Conservation (phyloP, 805 yeast species). For the Maudiozyma saulgeensis region DNA sequence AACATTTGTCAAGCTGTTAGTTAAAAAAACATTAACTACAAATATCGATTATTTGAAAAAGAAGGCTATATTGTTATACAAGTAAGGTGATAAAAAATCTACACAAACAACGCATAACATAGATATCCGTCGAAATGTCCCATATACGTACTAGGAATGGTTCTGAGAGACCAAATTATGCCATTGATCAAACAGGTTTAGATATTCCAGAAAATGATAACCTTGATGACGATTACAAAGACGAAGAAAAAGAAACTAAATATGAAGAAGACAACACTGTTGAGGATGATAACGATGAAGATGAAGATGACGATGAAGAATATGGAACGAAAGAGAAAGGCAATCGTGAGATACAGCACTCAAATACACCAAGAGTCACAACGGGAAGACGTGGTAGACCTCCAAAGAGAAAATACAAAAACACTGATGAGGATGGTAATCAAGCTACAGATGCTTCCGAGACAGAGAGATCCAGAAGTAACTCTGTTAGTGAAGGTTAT, state of each 20-base stretch:
- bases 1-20: too few relatives aligned
- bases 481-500: constrained; percentile 7
- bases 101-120: too few relatives aligned
- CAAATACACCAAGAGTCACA: background rate
- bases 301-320: constrained; percentile 14
- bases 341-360: constrained; percentile 13
- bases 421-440: constrained; percentile 9
- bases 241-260: constrained; percentile 2
- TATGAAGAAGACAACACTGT: constrained; percentile 7
- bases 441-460: constrained; percentile 13
- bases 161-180: constrained; percentile 18
- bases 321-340: constrained; percentile 8
- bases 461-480: constrained; percentile 14
- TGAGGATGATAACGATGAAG: constrained; percentile 8
- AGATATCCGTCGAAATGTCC: background rate
- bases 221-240: constrained; percentile 20
- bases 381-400: constrained; percentile 4
- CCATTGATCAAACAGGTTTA: constrained; percentile 24
- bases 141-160: constrained; percentile 15
- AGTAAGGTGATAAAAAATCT: too few relatives aligned
- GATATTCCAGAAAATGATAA: constrained; percentile 19
- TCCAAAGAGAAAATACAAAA: constrained; percentile 7
- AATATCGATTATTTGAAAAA: too few relatives aligned
- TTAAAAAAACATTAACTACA: too few relatives aligned
- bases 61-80: too few relatives aligned